Evolutionary conservation across 2,329 filamentous ascomycete genomes (phyloP).

Genomic region (Calonectria naviculata): DNA sequence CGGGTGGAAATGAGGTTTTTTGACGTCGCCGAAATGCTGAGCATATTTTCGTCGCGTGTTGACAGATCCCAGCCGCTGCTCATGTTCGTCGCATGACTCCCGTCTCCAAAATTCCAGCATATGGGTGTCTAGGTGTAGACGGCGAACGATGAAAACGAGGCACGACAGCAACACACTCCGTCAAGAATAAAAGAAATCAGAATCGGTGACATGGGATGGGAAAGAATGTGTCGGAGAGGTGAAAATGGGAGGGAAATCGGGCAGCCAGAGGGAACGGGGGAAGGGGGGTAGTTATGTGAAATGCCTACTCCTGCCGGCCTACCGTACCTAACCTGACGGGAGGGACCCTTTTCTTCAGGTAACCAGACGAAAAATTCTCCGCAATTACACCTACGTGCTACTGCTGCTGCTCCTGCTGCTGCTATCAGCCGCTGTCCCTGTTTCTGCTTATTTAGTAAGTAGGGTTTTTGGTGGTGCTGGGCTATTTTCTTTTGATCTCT

Average conservation of each 20-base stretch:
- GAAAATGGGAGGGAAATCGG: slow-evolving; percentile 42
- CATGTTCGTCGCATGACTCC: slow-evolving; percentile 20
- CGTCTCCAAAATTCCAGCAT: slow-evolving; percentile 34
- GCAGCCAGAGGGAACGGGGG: slow-evolving; percentile 46
- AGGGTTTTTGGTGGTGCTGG: slow-evolving; percentile 13
- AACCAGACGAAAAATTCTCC: slow-evolving; percentile 32
- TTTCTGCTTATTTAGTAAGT: slow-evolving; percentile 6
- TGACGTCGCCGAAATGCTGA: slow-evolving; percentile 13
- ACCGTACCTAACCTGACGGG: slow-evolving; percentile 35
- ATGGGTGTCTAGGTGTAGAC: slow-evolving; percentile 40
- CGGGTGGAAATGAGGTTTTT: slow-evolving; percentile 14
- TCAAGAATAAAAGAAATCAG: slow-evolving; percentile 21
- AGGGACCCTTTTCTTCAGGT: slow-evolving; percentile 27
- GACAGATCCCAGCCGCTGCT: slow-evolving; percentile 29
- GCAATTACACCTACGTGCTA: slow-evolving; percentile 19
- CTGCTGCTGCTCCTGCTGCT: slow-evolving; percentile 14
- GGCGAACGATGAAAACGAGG: slow-evolving; percentile 27
- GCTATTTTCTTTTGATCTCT: slow-evolving; percentile 9
- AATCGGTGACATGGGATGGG: slow-evolving; percentile 26
- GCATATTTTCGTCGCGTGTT: slow-evolving; percentile 5
- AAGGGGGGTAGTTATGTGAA: slow-evolving; percentile 52
- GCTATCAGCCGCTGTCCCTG: background rate
- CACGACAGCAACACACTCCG: slow-evolving; percentile 35
- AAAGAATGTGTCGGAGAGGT: slow-evolving; percentile 32
- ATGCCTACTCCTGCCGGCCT: slow-evolving; percentile 33